A percentile compares a stretch with the other conserved stretches of the same genome.
These are phyloP conservation scores for Ambispora gerdemannii DNA, from an alignment of 192 early-diverging fungal genomes.

Conservation along the genomic window DNA sequence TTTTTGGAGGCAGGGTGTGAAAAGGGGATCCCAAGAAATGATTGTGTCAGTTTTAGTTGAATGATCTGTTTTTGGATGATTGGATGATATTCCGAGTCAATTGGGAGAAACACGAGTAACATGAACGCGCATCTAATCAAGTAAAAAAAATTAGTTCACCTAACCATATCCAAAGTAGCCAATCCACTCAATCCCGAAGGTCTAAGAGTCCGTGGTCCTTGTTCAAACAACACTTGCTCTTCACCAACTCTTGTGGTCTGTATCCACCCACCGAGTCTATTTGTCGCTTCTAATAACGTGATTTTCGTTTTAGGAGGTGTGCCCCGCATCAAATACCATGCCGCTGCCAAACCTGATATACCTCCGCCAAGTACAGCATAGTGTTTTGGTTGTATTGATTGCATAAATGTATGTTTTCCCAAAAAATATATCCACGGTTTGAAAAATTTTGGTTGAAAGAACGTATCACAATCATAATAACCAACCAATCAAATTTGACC, in stretches of 20 bases:
- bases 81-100: too few relatives aligned
- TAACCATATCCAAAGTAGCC: conserved; percentile 74
- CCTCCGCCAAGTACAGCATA: conserved; percentile 89
- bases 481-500: too few relatives aligned
- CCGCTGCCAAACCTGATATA: conserved; percentile 82
- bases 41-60: conserved; percentile 55
- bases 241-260: conserved; percentile 55
- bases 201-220: conserved; percentile 81
- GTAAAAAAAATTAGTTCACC: too few relatives aligned
- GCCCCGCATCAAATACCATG: conserved; percentile 68
- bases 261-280: conserved; percentile 86
- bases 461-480: too few relatives aligned
- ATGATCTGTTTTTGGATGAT: conserved; percentile 53
- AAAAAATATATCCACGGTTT: too few relatives aligned
- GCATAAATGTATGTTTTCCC: too few relatives aligned
- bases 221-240: conserved; percentile 60
- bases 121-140: too few relatives aligned
- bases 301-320: conserved; percentile 50
- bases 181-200: conserved; percentile 67
- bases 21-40: conserved; percentile 59
- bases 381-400: not conserved
- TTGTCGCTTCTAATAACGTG: conserved; percentile 65
- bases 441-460: too few relatives aligned
- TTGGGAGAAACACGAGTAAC: too few relatives aligned
- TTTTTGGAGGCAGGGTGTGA: conserved; percentile 72